These are phyloP conservation scores for Aspergillus pseudonomiae DNA, from an alignment of 2,329 filamentous ascomycete species.

Conservation along the genomic window DNA sequence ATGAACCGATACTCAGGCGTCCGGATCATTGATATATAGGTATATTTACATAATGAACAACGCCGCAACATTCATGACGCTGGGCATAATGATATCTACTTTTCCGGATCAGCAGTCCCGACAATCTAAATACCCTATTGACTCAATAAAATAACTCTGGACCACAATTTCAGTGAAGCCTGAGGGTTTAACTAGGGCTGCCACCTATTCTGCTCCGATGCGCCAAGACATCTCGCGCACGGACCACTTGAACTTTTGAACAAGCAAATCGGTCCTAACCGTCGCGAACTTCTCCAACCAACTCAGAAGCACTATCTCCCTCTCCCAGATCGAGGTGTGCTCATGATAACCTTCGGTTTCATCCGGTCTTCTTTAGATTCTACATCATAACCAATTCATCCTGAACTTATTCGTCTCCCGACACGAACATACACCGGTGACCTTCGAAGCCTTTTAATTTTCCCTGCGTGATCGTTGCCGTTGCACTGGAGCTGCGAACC, in stretches of 20 bases:
- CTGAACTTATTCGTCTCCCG: too few relatives aligned
- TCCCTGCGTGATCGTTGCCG: not conserved
- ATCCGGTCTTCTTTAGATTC: not conserved
- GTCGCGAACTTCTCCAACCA: constrained; percentile 11
- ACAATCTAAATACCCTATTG: not conserved
- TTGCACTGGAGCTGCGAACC: constrained; percentile 18
- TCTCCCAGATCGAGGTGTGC: not conserved
- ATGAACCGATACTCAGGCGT: too few relatives aligned
- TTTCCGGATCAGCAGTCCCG: too few relatives aligned
- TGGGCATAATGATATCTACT: too few relatives aligned
- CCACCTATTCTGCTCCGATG: not conserved
- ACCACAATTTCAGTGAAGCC: not conserved
- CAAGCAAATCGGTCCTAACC: constrained; percentile 15
- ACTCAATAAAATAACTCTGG: not conserved
- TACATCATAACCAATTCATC: not conserved
- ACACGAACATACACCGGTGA: not conserved
- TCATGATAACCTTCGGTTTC: not conserved
- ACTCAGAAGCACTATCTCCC: constrained; percentile 1
- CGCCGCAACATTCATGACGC: too few relatives aligned
- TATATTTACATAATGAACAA: too few relatives aligned
- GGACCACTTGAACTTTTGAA: constrained; percentile 21
- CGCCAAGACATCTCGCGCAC: constrained; percentile 14
- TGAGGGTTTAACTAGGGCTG: not conserved
- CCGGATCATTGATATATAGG: too few relatives aligned
- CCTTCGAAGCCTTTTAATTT: not conserved